phyloP scores from a whole-genome alignment of 495 filamentous ascomycete species.

The Xylaria longipes region DNA sequence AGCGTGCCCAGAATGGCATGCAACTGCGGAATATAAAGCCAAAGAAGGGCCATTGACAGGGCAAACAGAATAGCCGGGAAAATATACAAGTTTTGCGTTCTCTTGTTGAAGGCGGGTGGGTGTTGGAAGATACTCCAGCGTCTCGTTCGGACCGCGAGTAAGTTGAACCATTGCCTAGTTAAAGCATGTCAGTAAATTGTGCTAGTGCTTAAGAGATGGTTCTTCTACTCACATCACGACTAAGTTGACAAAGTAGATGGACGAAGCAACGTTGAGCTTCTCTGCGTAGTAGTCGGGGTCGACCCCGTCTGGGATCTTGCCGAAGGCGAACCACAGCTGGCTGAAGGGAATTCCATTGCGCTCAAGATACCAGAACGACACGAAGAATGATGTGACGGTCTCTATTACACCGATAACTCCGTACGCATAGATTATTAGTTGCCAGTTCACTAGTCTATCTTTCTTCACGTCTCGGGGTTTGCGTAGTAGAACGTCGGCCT shows the following conservation, averaged over 20 bases:
- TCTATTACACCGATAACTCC: conserved; percentile 67
- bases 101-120: conserved; percentile 63
- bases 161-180: conserved; percentile 71
- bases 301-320: conserved; percentile 51
- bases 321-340: conserved; percentile 66
- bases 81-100: conserved; percentile 65
- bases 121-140: conserved; percentile 72
- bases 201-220: neutral
- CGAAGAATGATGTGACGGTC: conserved; percentile 64
- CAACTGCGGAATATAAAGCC: conserved; percentile 66
- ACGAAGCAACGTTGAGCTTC: conserved; percentile 63
- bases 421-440: conserved; percentile 68
- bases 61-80: conserved; percentile 70
- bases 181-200: neutral
- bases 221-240: conserved; percentile 64
- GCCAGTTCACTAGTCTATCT: conserved; percentile 69
- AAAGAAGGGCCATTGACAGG: conserved; percentile 66
- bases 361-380: conserved; percentile 71
- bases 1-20: conserved; percentile 61
- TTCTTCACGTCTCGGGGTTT: conserved; percentile 65
- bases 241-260: conserved; percentile 76
- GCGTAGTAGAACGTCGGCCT: conserved; percentile 69
- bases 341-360: conserved; percentile 62
- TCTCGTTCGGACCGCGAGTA: conserved; percentile 67
- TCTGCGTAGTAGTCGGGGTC: conserved; percentile 54